phyloP scores from a whole-genome alignment of 257 asterid genomes.

The Nicotiana otophora region DNA sequence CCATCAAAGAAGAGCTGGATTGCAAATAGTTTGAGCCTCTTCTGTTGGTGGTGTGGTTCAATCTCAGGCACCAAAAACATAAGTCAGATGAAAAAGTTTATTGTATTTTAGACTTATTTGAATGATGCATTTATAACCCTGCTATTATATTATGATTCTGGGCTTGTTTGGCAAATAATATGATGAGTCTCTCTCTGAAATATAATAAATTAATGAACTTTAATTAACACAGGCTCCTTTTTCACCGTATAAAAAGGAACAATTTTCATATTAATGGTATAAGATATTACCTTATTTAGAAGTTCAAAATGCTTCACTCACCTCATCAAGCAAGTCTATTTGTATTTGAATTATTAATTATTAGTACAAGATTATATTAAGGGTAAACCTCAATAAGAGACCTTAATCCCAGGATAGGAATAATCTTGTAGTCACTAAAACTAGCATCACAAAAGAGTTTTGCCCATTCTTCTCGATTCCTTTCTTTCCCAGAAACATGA shows the following conservation, averaged over 20 bases:
- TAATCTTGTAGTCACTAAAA: slow-evolving; percentile 13
- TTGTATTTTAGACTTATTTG: too few relatives aligned
- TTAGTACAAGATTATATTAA: background rate
- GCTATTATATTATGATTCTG: background rate
- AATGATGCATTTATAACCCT: background rate
- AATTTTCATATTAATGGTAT: background rate
- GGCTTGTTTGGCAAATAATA: background rate
- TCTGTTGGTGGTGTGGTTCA: background rate
- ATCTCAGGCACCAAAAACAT: background rate
- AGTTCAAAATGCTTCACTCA: background rate
- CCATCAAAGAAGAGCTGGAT: too few relatives aligned
- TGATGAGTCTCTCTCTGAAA: background rate
- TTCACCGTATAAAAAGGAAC: background rate
- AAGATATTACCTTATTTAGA: background rate
- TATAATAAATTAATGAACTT: background rate
- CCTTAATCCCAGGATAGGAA: background rate
- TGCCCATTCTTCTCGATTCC: background rate
- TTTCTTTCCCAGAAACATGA: background rate
- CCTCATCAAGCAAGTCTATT: background rate
- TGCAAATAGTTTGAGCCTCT: too few relatives aligned
- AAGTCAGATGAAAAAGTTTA: too few relatives aligned
- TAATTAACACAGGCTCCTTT: background rate
- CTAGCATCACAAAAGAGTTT: background rate
- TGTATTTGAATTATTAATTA: background rate
- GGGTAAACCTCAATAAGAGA: slow-evolving; percentile 15